Conservation (phyloP, 192 early-diverging fungal genomes). For the Rhizophagus sp. region DNA sequence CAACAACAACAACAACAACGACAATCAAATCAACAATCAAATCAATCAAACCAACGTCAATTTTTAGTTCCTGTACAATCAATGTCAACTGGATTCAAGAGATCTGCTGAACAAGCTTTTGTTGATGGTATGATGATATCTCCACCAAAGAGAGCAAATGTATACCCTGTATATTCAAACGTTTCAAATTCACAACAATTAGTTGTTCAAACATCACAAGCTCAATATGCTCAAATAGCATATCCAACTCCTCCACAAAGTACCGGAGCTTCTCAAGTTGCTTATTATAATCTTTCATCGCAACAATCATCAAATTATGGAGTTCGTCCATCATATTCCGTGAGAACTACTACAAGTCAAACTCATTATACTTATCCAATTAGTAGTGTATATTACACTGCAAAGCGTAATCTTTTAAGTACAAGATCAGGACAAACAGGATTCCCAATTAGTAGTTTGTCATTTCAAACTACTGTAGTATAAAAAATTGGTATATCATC, state of each 20-base stretch:
- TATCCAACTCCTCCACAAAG: background rate
- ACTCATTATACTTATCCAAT: background rate
- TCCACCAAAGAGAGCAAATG: slow-evolving; percentile 17
- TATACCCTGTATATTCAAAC: background rate
- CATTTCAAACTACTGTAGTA: slow-evolving; percentile 15
- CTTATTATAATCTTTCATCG: background rate
- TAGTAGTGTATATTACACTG: background rate
- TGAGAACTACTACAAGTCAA: background rate
- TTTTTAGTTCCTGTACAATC: background rate
- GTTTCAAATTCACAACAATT: background rate
- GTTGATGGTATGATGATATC: slow-evolving; percentile 26
- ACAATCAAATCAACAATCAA: background rate
- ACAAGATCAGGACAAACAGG: background rate
- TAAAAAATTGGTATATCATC: background rate
- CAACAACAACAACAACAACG: slow-evolving; percentile 2
- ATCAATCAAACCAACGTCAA: background rate
- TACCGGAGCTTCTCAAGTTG: background rate
- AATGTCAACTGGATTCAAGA: slow-evolving; percentile 8
- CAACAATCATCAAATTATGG: background rate
- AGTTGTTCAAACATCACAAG: background rate
- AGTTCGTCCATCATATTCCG: background rate
- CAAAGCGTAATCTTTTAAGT: slow-evolving; percentile 7
- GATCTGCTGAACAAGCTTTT: slow-evolving; percentile 28
- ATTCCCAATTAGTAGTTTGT: slow-evolving; percentile 7
- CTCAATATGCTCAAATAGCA: background rate